Evolutionary conservation across 129 eudicot species (phyloP).

Genomic region (Dittrichia graveolens): DNA sequence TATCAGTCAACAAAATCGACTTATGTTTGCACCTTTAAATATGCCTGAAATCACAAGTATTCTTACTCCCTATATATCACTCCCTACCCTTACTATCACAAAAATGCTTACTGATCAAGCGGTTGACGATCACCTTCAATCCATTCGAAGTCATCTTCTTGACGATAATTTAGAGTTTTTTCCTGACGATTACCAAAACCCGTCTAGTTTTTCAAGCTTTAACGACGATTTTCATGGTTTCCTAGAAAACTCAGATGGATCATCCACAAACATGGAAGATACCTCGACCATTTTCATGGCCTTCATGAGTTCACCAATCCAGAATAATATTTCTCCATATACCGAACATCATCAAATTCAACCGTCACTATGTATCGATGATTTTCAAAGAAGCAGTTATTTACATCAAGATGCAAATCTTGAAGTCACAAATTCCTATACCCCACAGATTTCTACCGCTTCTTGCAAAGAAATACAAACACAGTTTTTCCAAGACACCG

Average conservation of each 20-base stretch:
- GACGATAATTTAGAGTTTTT: slow-evolving; percentile 13
- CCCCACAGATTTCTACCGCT: too few relatives aligned
- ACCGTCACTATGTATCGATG: background rate
- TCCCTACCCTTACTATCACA: background rate
- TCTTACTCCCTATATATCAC: background rate
- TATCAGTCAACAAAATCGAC: too few relatives aligned
- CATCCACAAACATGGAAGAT: background rate
- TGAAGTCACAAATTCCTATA: too few relatives aligned
- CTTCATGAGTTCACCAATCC: too few relatives aligned
- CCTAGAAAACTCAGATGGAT: background rate
- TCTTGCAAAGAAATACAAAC: too few relatives aligned
- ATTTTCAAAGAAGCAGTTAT: too few relatives aligned
- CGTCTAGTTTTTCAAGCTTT: background rate
- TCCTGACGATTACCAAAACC: slow-evolving; percentile 5
- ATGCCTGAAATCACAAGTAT: background rate
- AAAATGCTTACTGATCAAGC: slow-evolving; percentile 8
- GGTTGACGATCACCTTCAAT: slow-evolving; percentile 26
- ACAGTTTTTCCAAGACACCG: background rate
- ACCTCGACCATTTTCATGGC: background rate
- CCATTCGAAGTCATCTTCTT: slow-evolving; percentile 30
- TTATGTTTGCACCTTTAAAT: too few relatives aligned
- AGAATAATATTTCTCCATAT: too few relatives aligned
- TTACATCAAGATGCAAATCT: too few relatives aligned
- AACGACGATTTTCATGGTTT: background rate
- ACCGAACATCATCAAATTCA: background rate